These are phyloP conservation scores for Phytophthora tubulina DNA, from an alignment of 352 stramenopile genomes.

Conservation along the genomic window DNA sequence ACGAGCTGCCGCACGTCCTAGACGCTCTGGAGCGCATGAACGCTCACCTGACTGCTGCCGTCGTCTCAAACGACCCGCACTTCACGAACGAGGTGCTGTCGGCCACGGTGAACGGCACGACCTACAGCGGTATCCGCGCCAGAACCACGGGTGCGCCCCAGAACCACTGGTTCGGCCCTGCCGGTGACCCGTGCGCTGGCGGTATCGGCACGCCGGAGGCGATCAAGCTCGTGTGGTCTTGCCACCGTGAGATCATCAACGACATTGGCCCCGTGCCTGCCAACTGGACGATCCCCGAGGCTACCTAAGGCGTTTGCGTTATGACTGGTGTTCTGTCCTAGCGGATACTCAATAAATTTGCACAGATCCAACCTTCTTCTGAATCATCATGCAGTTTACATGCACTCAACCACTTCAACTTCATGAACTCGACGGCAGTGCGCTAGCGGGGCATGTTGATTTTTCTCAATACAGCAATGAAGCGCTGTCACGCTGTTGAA, in stretches of 20 bases:
- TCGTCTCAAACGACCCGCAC: constrained; percentile 97
- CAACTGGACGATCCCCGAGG: constrained; percentile 85
- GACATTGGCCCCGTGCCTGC: constrained; percentile 84
- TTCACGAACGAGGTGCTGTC: constrained; percentile 96
- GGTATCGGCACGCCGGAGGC: constrained; percentile 98
- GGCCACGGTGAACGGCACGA: constrained; percentile 99
- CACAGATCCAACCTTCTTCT: constrained; percentile 14
- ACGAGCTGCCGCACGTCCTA: constrained; percentile 91
- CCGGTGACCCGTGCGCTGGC: constrained; percentile 95
- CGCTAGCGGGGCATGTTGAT: neutral
- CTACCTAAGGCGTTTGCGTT: constrained; percentile 64
- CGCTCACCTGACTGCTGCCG: constrained; percentile 97
- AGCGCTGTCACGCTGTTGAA: neutral
- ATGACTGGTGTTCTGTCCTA: constrained; percentile 21
- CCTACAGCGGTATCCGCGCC: constrained; percentile 96
- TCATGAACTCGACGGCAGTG: neutral
- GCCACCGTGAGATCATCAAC: constrained; percentile 98
- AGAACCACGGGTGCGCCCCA: constrained; percentile 95
- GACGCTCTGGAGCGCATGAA: constrained; percentile 96
- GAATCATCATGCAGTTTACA: neutral
- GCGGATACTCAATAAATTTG: constrained; percentile 27
- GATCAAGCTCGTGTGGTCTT: constrained; percentile 99
- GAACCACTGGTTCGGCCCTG: constrained; percentile 98
- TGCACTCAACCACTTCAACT: neutral
- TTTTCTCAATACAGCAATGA: no score